Evolutionary conservation across 2,329 filamentous ascomycete species (phyloP).

Genomic region (Cytospora piceicola): DNA sequence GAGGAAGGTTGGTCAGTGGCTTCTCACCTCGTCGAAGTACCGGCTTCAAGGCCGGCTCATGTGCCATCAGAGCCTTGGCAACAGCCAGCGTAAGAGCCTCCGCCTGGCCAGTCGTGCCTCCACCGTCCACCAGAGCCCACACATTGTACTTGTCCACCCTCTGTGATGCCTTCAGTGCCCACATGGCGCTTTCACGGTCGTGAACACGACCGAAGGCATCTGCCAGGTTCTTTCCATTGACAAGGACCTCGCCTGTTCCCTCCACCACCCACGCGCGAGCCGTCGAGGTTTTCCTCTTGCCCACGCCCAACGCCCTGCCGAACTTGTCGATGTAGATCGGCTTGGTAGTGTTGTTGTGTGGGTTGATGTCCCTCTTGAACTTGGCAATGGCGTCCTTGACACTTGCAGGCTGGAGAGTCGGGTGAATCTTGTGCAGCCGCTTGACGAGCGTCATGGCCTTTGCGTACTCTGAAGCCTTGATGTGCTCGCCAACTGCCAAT

Average conservation of each 20-base stretch:
- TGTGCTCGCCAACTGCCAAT: conserved; percentile 68
- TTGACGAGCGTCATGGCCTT: conserved; percentile 76
- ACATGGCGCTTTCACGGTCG: conserved; percentile 91
- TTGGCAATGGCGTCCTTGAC: conserved; percentile 66
- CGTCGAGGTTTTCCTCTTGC: conserved; percentile 83
- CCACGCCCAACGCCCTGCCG: conserved; percentile 79
- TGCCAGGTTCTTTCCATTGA: conserved; percentile 87
- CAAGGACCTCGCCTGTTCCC: conserved; percentile 83
- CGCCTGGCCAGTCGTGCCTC: conserved; percentile 92
- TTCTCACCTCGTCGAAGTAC: conserved; percentile 82
- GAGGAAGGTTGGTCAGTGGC: conserved; percentile 13
- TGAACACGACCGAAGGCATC: conserved; percentile 86
- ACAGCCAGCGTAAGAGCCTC: conserved; percentile 92
- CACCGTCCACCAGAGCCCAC: conserved; percentile 82
- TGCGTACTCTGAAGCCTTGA: conserved; percentile 78
- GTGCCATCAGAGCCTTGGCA: conserved; percentile 82
- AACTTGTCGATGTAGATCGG: conserved; percentile 72
- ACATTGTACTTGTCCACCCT: conserved; percentile 96
- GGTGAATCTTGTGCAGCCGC: conserved; percentile 83
- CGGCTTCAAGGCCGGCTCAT: conserved; percentile 91
- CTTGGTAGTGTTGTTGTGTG: conserved; percentile 65
- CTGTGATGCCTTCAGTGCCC: conserved; percentile 82
- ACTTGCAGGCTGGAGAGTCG: conserved; percentile 71
- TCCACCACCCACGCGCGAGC: conserved; percentile 89
- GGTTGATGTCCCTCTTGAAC: conserved; percentile 78